Evolutionary conservation across 1,139 yeast genomes (phyloP).

Genomic region (Hyphopichia pseudoburtonii): DNA sequence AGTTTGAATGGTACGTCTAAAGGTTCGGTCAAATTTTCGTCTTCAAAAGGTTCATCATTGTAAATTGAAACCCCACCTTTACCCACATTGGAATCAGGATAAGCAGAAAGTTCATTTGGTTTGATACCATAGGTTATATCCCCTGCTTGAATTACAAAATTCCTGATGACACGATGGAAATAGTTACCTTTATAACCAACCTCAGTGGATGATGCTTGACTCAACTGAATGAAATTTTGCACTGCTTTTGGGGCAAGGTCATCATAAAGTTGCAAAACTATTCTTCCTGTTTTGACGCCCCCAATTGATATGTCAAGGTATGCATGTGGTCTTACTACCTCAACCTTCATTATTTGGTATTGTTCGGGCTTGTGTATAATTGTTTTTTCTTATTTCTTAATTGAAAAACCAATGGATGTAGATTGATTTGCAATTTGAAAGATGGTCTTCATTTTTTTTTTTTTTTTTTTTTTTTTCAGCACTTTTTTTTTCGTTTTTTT

Average conservation of each 20-base stretch:
- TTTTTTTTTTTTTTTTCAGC: neutral
- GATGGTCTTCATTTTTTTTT: too few relatives aligned
- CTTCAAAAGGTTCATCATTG: conserved; percentile 45
- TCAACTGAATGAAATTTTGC: conserved; percentile 51
- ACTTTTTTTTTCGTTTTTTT: neutral
- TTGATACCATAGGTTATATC: conserved; percentile 39
- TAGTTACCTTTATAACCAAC: conserved; percentile 40
- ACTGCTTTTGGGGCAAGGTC: conserved; percentile 60
- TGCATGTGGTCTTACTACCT: conserved; percentile 33
- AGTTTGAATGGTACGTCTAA: conserved; percentile 50
- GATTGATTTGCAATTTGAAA: too few relatives aligned
- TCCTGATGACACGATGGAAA: conserved; percentile 72
- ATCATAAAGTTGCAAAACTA: conserved; percentile 59
- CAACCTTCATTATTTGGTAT: conserved; percentile 37
- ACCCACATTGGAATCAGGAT: conserved; percentile 43
- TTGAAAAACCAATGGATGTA: neutral
- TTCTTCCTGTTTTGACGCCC: conserved; percentile 51
- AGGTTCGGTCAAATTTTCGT: conserved; percentile 55
- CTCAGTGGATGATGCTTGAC: conserved; percentile 31
- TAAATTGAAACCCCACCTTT: conserved; percentile 53
- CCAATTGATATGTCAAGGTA: conserved; percentile 61
- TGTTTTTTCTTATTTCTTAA: too few relatives aligned
- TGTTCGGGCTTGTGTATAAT: too few relatives aligned
- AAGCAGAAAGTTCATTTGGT: conserved; percentile 31
- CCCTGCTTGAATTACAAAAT: conserved; percentile 81